Base-by-base conservation (phyloP, 345 rosid species). In the Hibiscus trionum region DNA sequence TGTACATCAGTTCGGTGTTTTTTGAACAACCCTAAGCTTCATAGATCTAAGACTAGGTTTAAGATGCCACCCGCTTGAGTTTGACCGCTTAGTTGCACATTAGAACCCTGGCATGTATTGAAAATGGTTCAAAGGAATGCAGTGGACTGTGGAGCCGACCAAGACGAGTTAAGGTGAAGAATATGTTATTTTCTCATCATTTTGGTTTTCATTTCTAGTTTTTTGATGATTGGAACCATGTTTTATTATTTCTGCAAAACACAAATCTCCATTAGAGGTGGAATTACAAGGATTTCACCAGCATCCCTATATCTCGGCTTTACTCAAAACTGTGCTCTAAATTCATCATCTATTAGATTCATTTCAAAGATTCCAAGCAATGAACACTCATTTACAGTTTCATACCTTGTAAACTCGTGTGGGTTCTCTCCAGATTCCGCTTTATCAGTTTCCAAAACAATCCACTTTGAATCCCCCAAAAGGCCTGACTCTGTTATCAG, bases 371-470 rank as follows among this genome's bases (percentile, higher is more conserved):
- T 10, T 56, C 29, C 61, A 19, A 56, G 61, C 61, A 0, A 56
- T 21, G 61, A 56, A 56, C 61, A 0, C 29, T 21, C 29, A 9
- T 56, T 56, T 56, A 56, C 61, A 14, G 27, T 29, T 29, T 15
- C 61, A 5, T 69, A 69, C 27, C 72, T 69, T 42, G 52, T 50
- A 31, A 69, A 53, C 19, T 15, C 47, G 7, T 69, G 72, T 52
- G 72, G 61, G 44, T 52, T 69, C 7, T 69, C 72, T 26, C 58
- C 61, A 69, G 21, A 33, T n/a, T 26, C 46, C 31, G 61, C 72
- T 29, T 14, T 52, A 10, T n/a, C 44, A 29, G 42, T 14, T 61
- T 61, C 42, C 19, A 31, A 61, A 14, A 29, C 1, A 61, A 17
- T 29, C 39, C 37, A 31, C 65, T 61, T 61, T 61, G 11, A 61